These are phyloP conservation scores for Cladosporium sp. DNA, from an alignment of 2,329 filamentous ascomycete genomes.

Conservation along the genomic window DNA sequence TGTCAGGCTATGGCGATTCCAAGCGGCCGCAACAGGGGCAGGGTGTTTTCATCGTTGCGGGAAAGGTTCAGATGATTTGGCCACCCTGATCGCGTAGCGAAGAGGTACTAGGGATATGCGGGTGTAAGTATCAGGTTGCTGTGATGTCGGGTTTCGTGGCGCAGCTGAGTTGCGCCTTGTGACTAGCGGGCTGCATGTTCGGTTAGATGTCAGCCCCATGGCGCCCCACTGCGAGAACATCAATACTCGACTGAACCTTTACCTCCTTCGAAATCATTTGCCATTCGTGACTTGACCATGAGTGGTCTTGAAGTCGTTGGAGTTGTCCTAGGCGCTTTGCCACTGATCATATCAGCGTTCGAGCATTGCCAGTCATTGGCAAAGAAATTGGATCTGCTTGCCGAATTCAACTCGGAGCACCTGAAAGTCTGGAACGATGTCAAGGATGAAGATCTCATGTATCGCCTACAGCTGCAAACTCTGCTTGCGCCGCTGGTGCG, in stretches of 20 bases:
- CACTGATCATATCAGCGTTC: background rate
- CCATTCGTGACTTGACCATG: background rate
- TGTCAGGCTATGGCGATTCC: too few relatives aligned
- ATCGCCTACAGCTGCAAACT: background rate
- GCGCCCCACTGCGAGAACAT: background rate
- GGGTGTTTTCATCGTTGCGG: too few relatives aligned
- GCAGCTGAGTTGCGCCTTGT: background rate
- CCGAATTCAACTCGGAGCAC: background rate
- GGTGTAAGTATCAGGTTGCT: background rate
- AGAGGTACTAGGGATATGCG: too few relatives aligned
- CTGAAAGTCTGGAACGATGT: conserved; percentile 14
- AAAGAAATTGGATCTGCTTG: background rate
- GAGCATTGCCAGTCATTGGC: background rate
- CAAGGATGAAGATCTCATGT: conserved; percentile 20
- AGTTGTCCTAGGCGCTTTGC: background rate
- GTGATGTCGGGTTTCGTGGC: background rate
- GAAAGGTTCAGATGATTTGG: too few relatives aligned
- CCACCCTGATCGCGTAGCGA: too few relatives aligned
- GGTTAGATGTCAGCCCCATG: background rate
- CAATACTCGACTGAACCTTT: background rate
- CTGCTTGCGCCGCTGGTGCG: conserved; percentile 10
- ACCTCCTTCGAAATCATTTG: background rate
- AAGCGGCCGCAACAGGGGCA: too few relatives aligned
- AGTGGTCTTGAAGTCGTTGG: background rate
- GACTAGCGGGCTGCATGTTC: background rate